Percentiles rank a stretch among this genome's conserved stretches.
Conservation (phyloP, 352 stramenopile genomes). For the Bremia lactucae region DNA sequence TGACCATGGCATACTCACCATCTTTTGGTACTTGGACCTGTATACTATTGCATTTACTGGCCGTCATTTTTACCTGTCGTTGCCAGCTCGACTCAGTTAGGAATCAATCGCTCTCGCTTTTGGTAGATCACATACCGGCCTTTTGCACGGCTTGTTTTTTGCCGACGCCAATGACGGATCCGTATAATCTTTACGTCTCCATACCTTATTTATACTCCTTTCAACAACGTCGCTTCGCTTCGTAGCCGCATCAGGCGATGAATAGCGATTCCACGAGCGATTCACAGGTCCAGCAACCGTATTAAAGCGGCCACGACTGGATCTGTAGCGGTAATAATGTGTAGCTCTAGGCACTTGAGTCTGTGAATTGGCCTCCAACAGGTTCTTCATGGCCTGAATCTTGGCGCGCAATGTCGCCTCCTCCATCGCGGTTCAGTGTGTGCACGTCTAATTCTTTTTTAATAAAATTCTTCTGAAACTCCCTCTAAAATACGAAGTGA, state of each 20-base stretch:
- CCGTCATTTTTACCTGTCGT: conserved; percentile 20
- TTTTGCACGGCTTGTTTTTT: conserved; percentile 28
- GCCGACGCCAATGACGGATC: not conserved
- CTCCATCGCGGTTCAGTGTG: conserved; percentile 33
- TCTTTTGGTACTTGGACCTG: conserved; percentile 53
- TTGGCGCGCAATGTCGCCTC: conserved; percentile 65
- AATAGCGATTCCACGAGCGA: conserved; percentile 36
- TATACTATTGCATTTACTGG: conserved; percentile 29
- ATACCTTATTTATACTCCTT: conserved; percentile 49
- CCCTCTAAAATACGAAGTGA: not conserved
- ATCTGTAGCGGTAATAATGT: not conserved
- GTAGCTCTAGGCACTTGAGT: not conserved
- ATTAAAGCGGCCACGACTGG: conserved; percentile 2
- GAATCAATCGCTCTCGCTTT: conserved; percentile 1
- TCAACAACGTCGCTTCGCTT: conserved; percentile 1
- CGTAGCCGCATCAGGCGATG: not conserved
- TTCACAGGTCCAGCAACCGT: conserved; percentile 14
- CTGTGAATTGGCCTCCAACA: conserved; percentile 43
- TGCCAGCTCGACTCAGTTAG: conserved; percentile 1
- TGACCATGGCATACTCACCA: conserved; percentile 62
- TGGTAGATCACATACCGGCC: conserved; percentile 10
- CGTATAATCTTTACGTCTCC: conserved; percentile 19
- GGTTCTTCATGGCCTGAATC: conserved; percentile 77
- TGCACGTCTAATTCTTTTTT: not conserved
- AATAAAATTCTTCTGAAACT: too few relatives aligned